Base-by-base conservation (phyloP, 176 grass and related monocot genomes). In the Poa annua region DNA sequence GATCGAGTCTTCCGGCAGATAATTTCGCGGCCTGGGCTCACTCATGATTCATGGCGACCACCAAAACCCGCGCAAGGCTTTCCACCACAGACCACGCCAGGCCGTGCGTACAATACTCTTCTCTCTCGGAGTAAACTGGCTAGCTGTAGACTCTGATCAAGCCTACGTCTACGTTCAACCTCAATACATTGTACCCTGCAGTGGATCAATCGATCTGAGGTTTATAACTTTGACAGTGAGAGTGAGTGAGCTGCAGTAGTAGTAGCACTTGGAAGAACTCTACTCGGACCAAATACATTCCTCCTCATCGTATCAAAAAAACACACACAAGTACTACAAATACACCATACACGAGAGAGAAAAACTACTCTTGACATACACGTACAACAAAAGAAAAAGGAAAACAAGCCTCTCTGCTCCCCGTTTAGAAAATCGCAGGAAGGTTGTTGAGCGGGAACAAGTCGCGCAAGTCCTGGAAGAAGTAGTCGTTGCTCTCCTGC, bases 401-500 rank as follows among this genome's bases (percentile, higher is more conserved):
- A 29, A 29, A 29, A 29, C 29, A 29, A 29, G 29, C 29, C 29
- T 29, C 29, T 29, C 29, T 29, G 29, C 29, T 36, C 35, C 35
- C 35, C 39, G 34, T 44, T 94, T 53, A 98, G 86, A 98, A 93
- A 81, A 90, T 86, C 67, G 93, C 91, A 61, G 96, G 96, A 83
- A 90, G 96, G 19, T 91, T 49, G 53, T 92, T 86, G 57, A 98
- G 66, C 45, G 96, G 96, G 67, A 99, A 98, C 63, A 98, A 88
- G 89, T 98, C 96, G 86, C 89, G 88, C 81, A 99, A 84, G 72
- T 90, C 96, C 79, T 89, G 80, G 89, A 99, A 99, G 80, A 99
- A 99, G 80, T 90, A 95, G 85, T 96, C 92, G 69, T 91, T 90
- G 69, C 89, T 90, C 25, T 88, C 87, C 89, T 90, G 45, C 42